Evolutionary conservation across 305 asterid genomes (phyloP), one percentile per base, ranked within the genome.

Genomic region (Fraxinus baroniana): DNA sequence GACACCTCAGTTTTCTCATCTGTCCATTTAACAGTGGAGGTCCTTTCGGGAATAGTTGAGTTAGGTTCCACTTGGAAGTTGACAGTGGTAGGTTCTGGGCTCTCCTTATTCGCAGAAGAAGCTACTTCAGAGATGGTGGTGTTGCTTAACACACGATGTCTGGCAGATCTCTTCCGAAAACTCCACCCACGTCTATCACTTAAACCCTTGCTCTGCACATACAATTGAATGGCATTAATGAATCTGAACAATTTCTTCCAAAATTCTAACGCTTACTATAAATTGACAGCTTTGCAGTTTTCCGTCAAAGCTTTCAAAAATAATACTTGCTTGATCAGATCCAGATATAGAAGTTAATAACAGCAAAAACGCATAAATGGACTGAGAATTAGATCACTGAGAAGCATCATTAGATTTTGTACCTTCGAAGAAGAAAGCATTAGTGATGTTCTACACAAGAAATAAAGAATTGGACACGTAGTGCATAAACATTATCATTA

Each of bases 151-250:
- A 91, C 91, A 49, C 97, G 94, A 84, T 93, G 97, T 78, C 93
- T 91, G 7, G 93, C 90, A 44, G 99, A 94, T 87, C 86, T 92
- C 91, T 96, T 96, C 84, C 97, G 88, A 81, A 96, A 94, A 88
- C 98, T 94, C 99, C 99, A 96, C 26, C 94, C 91, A 80, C 97
- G 92, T 81, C 89, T 90, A 83, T 92, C 98, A 78, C 93, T 87
- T 41, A 97, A 86, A 79, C 87, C 88, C 90, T 96, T 96, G 87
- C 85, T 89, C 98, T 94, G 87, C 37, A 78, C 83, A 75, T 37
- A 85, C 83, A 78, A 79, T 76, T 57, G 82, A 84, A 68, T 52
- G 73, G 76, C 55, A 10, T 49, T 71, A 82, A 81, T 7, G 62
- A 10, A 79, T 55, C 74, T 4, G 74, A 79, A 2, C 3, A 15